Percentiles rank a stretch among this genome's conserved stretches.
phyloP scores from a whole-genome alignment of 1,284 basidiomycete species.

The Agaricales sp. region DNA sequence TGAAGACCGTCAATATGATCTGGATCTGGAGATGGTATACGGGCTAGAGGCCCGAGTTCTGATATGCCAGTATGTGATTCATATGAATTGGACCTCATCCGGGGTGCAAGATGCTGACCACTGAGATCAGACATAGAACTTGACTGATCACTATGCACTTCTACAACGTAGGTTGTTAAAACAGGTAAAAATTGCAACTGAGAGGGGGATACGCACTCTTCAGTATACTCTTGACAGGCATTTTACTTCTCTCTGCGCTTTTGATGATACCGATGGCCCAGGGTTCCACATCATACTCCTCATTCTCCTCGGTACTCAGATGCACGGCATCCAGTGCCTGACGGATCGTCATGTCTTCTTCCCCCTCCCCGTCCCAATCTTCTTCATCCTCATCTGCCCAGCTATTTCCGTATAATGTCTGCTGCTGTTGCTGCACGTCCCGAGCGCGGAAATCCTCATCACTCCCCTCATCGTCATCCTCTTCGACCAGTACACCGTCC shows the following conservation, averaged over 20 bases:
- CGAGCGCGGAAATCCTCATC: constrained; percentile 30
- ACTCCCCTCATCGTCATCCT: constrained; percentile 56
- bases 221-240: constrained; percentile 78
- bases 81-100: constrained; percentile 72
- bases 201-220: constrained; percentile 80
- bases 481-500: constrained; percentile 63
- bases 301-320: constrained; percentile 41
- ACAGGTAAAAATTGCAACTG: constrained; percentile 41
- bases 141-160: too few relatives aligned
- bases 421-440: constrained; percentile 16
- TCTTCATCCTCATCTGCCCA: constrained; percentile 66
- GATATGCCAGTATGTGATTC: constrained; percentile 42
- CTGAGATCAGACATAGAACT: too few relatives aligned
- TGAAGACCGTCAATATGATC: constrained; percentile 81
- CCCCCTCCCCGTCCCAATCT: constrained; percentile 44
- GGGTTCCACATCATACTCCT: constrained; percentile 36
- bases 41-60: constrained; percentile 65
- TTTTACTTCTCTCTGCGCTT: constrained; percentile 52
- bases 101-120: constrained; percentile 13
- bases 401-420: constrained; percentile 29
- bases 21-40: constrained; percentile 71
- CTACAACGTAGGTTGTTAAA: constrained; percentile 33
- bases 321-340: constrained; percentile 31
- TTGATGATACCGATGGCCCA: constrained; percentile 65
- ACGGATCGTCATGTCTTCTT: constrained; percentile 64